Percentiles rank a stretch among this genome's conserved stretches.
Evolutionary conservation across 2,329 filamentous ascomycete genomes (phyloP).

Genomic region (Akanthomyces lecanii): DNA sequence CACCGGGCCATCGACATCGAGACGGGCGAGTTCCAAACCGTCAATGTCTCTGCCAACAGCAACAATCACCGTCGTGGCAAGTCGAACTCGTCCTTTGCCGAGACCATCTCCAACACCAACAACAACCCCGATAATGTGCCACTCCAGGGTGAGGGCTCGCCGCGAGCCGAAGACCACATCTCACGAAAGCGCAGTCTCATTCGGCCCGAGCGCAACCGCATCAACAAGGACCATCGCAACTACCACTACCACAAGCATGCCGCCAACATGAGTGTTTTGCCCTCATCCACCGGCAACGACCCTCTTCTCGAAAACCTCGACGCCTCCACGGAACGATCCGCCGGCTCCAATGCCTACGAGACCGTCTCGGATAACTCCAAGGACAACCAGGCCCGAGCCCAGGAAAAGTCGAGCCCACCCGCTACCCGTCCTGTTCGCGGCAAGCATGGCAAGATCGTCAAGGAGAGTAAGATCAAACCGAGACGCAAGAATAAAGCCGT

Average conservation of each 20-base stretch:
- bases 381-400: constrained; percentile 28
- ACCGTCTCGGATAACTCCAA: constrained; percentile 42
- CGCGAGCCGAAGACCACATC: constrained; percentile 33
- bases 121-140: constrained; percentile 46
- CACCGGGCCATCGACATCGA: constrained; percentile 55
- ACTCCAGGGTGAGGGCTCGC: constrained; percentile 6
- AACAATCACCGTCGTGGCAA: constrained; percentile 51
- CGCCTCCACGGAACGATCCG: constrained; percentile 54
- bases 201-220: constrained; percentile 79
- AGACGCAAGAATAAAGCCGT: constrained; percentile 50
- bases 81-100: constrained; percentile 55
- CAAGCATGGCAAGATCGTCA: constrained; percentile 61
- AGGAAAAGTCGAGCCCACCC: constrained; percentile 27
- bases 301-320: constrained; percentile 77
- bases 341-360: constrained; percentile 42
- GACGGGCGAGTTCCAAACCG: constrained; percentile 47
- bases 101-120: constrained; percentile 53
- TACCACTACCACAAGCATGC: constrained; percentile 96
- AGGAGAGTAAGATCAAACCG: constrained; percentile 43
- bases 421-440: constrained; percentile 37
- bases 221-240: constrained; percentile 84
- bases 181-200: constrained; percentile 82
- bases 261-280: constrained; percentile 82
- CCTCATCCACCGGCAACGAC: constrained; percentile 90
- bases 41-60: constrained; percentile 30